These are phyloP conservation scores for Suillus occidentalis DNA, from an alignment of 768 basidiomycete genomes.

Conservation along the genomic window DNA sequence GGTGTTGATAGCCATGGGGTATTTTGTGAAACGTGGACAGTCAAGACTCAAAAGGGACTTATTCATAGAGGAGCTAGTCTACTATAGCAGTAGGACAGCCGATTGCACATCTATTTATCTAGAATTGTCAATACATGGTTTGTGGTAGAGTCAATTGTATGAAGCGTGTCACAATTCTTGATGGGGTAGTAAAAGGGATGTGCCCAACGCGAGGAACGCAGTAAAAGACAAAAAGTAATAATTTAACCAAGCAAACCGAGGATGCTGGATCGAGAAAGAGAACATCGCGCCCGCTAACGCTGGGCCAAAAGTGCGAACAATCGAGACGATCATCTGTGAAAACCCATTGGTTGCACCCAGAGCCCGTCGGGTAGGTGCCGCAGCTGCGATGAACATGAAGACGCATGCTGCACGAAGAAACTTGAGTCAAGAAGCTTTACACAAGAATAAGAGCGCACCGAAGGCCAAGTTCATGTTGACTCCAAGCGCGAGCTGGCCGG, in stretches of 20 bases:
- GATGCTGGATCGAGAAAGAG: conserved; percentile 33
- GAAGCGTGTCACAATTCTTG: background rate
- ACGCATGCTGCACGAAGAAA: conserved; percentile 51
- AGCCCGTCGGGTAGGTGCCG: conserved; percentile 53
- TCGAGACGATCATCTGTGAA: conserved; percentile 29
- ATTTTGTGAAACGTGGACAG: background rate
- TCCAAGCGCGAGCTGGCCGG: conserved; percentile 24
- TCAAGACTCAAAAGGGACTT: background rate
- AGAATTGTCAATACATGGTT: background rate
- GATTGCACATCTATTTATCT: background rate
- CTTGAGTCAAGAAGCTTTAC: conserved; percentile 8
- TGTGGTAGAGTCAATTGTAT: background rate
- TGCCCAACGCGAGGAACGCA: background rate
- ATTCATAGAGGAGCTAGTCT: background rate
- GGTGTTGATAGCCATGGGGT: background rate
- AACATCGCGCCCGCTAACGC: conserved; percentile 33
- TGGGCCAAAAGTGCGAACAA: conserved; percentile 34
- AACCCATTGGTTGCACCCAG: conserved; percentile 63
- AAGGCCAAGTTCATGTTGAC: conserved; percentile 30
- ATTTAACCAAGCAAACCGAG: background rate
- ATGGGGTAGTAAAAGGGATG: background rate
- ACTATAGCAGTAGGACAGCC: background rate
- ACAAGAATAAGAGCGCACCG: conserved; percentile 19
- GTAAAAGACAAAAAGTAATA: background rate
- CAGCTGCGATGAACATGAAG: conserved; percentile 66